Percentiles rank a stretch among this genome's conserved stretches.
Conservation (phyloP, 805 yeast species). For the Debaryomyces hansenii region DNA sequence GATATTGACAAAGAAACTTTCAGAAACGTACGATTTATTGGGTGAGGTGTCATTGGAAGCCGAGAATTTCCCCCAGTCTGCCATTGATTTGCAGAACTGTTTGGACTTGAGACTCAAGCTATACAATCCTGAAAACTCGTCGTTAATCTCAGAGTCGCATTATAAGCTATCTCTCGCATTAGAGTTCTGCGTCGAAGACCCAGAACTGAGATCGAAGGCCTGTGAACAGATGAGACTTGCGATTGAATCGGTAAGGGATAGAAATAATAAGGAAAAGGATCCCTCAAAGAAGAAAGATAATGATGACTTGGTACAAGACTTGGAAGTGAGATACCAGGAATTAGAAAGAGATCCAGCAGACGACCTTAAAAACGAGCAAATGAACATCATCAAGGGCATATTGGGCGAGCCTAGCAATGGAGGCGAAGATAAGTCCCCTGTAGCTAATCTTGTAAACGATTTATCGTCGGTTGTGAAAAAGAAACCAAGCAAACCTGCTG, state of each 20-base stretch:
- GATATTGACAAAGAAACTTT: constrained; percentile 50
- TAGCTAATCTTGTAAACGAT: constrained; percentile 48
- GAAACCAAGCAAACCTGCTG: constrained; percentile 26
- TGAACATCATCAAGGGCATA: constrained; percentile 55
- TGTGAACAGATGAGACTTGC: constrained; percentile 57
- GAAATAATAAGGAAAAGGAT: constrained; percentile 45
- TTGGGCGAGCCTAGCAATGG: constrained; percentile 45
- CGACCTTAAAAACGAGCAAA: constrained; percentile 49
- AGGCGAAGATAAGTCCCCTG: constrained; percentile 16
- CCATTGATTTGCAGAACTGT: constrained; percentile 62
- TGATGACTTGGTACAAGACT: constrained; percentile 53
- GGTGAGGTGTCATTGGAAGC: constrained; percentile 92
- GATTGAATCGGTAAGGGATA: constrained; percentile 36
- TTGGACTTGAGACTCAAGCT: constrained; percentile 54
- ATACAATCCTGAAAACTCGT: constrained; percentile 48
- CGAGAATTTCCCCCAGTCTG: constrained; percentile 81
- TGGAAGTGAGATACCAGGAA: constrained; percentile 56
- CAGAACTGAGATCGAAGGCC: constrained; percentile 48
- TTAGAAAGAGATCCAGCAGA: constrained; percentile 52
- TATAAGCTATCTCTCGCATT: constrained; percentile 77
- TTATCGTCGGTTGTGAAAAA: constrained; percentile 54
- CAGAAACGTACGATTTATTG: constrained; percentile 73
- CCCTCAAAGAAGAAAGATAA: constrained; percentile 39
- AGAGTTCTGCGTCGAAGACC: constrained; percentile 65
- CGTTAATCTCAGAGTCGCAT: constrained; percentile 73